Evolutionary conservation across 2,329 filamentous ascomycete genomes (phyloP), one percentile per base, ranked within the genome.

Genomic region (Tolypocladium cylindrosporum): DNA sequence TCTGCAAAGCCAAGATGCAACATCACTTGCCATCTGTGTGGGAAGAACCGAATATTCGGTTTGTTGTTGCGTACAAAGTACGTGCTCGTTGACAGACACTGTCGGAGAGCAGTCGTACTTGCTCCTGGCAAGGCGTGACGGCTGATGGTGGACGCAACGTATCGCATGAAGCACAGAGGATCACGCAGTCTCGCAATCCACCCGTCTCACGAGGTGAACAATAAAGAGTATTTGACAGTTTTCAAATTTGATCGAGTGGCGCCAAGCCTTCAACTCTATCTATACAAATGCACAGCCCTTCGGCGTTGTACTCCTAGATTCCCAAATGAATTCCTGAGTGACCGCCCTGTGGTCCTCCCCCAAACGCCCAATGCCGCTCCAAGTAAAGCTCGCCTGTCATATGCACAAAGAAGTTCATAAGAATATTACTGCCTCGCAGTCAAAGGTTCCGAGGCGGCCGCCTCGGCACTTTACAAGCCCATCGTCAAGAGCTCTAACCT

Each of bases 401-500:
- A 41, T 55, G 52, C 45, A 59, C 58, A 57, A 57, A 55, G 31
- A 52, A 58, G 16, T 39, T 45, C 31, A n/a, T 41, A 37, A 59
- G 34, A 45, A 56, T 48, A 42, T 41, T 53, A 31, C 21, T 41
- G 41, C 24, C 39, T 39, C 40, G 54, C 43, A 42, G 42, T 43
- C 1, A 27, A 42, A 51, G 37, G 10, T 34, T 19, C 24, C 36
- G 39, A 31, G 36, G 31, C 39, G 39, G n/a, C 52, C 14, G 21
- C 48, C 54, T 13, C 21, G 27, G 27, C 40, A 31, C 34, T 64
- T 37, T 67, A 75, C 57, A 73, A 55, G 55, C 69, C 71, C 62
- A 65, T 63, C 6, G 72, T 74, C 60, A 75, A 61, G 31, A 73
- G 65, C 58, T 75, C 72, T 63, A 75, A 63, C 59, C 72, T 68